A percentile compares a stretch with the other conserved stretches of the same genome.
Evolutionary conservation across 306 rosid species (phyloP).

Genomic region (Vigna hirtella): DNA sequence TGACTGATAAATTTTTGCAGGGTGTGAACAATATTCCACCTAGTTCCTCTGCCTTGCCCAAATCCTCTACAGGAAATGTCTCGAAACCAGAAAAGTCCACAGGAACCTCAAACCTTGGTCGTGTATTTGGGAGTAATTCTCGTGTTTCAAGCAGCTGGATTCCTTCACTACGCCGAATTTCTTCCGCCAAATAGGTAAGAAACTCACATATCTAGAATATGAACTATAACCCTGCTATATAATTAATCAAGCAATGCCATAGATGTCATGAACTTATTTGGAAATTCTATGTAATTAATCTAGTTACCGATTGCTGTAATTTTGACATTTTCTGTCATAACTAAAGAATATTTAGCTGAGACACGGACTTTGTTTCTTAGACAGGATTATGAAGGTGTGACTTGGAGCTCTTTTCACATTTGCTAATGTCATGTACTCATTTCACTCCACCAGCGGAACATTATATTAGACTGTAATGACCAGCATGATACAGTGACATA

Average conservation of each 20-base stretch:
- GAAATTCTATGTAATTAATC: not conserved
- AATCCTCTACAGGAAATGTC: slow-evolving; percentile 44
- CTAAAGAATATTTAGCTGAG: slow-evolving; percentile 32
- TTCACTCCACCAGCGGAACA: slow-evolving; percentile 32
- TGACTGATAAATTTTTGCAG: slow-evolving; percentile 54
- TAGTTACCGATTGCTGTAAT: not conserved
- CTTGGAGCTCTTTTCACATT: slow-evolving; percentile 13
- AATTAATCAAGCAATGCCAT: not conserved
- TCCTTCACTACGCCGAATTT: slow-evolving; percentile 64
- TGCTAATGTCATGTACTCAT: slow-evolving; percentile 12
- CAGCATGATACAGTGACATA: slow-evolving; percentile 38
- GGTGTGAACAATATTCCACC: slow-evolving; percentile 53
- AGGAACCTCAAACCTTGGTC: slow-evolving; percentile 49
- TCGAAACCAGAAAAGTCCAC: slow-evolving; percentile 47
- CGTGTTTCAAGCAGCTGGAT: slow-evolving; percentile 64
- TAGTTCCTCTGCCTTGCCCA: slow-evolving; percentile 46
- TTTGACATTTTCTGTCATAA: slow-evolving; percentile 11
- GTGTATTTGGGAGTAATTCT: slow-evolving; percentile 52
- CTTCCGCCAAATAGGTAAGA: slow-evolving; percentile 61
- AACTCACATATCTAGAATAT: slow-evolving; percentile 17
- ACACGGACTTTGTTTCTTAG: slow-evolving; percentile 34
- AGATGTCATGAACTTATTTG: too few relatives aligned
- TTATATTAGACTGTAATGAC: slow-evolving; percentile 15
- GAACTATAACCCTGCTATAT: slow-evolving; percentile 21
- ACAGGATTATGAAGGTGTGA: slow-evolving; percentile 42